A percentile compares a stretch with the other conserved stretches of the same genome.
These are phyloP conservation scores for Diospyros kaki DNA, from an alignment of 148 eudicot genomes.

Conservation along the genomic window DNA sequence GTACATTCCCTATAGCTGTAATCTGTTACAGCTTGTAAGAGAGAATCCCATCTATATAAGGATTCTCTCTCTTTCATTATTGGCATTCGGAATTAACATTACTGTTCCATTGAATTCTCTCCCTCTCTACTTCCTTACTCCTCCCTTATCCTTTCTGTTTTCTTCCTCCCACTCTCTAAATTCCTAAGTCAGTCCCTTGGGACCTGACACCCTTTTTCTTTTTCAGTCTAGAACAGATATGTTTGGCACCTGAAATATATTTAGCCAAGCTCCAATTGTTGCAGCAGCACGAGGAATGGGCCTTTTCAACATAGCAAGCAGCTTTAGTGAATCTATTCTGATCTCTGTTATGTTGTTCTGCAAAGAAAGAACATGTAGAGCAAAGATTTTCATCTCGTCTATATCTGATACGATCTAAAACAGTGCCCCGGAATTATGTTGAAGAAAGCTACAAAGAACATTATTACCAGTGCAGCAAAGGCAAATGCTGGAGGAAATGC, in stretches of 20 bases:
- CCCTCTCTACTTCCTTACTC: too few relatives aligned
- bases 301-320: conserved; percentile 72
- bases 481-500: conserved; percentile 90
- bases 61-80: too few relatives aligned
- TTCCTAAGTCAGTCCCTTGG: too few relatives aligned
- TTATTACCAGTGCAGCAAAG: conserved; percentile 67
- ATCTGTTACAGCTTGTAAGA: too few relatives aligned
- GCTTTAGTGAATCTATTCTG: conserved; percentile 83
- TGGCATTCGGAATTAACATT: too few relatives aligned
- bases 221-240: neutral
- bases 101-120: too few relatives aligned
- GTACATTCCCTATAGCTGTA: too few relatives aligned
- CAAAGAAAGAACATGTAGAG: conserved; percentile 14
- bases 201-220: too few relatives aligned
- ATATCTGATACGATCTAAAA: conserved; percentile 1
- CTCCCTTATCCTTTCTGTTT: too few relatives aligned
- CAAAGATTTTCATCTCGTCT: neutral
- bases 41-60: too few relatives aligned
- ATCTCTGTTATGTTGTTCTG: conserved; percentile 92
- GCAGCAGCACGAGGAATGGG: conserved; percentile 87
- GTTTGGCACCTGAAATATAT: conserved; percentile 75
- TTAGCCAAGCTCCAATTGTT: conserved; percentile 94
- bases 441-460: neutral
- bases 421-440: neutral
- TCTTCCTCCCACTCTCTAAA: too few relatives aligned